Conservation (phyloP, 2,329 filamentous ascomycete species). For the Acrocalymma vagum region DNA sequence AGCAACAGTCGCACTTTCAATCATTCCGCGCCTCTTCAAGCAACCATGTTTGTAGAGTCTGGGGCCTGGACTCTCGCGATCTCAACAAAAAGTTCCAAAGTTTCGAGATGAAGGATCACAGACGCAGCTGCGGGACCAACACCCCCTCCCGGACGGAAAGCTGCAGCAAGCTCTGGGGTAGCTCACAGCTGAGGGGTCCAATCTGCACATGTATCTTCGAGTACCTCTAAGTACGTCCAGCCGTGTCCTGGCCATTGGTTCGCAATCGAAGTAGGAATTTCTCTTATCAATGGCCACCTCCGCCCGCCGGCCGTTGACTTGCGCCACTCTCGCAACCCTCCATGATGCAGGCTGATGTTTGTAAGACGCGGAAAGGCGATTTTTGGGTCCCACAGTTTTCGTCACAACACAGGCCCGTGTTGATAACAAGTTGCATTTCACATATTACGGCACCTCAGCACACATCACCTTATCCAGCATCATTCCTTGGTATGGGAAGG, state of each 20-base stretch:
- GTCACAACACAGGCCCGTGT: too few relatives aligned
- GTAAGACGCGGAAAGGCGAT: too few relatives aligned
- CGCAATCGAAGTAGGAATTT: too few relatives aligned
- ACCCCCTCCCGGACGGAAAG: conserved; percentile 7
- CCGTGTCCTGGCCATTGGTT: too few relatives aligned
- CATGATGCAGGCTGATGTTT: conserved; percentile 13
- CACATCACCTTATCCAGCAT: neutral
- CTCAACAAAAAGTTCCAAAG: conserved; percentile 31
- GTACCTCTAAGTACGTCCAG: conserved; percentile 26
- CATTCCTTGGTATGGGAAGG: too few relatives aligned
- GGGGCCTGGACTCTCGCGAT: conserved; percentile 12
- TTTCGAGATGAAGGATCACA: conserved; percentile 5
- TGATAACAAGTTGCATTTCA: conserved; percentile 18
- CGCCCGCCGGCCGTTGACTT: too few relatives aligned
- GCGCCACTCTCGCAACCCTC: conserved; percentile 10
- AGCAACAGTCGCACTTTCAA: conserved; percentile 1
- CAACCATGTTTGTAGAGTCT: too few relatives aligned
- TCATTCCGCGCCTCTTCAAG: conserved; percentile 9
- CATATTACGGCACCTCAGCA: conserved; percentile 11
- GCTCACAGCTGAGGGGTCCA: conserved; percentile 14
- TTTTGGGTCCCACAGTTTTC: too few relatives aligned
- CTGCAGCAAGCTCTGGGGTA: conserved; percentile 21
- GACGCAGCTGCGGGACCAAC: too few relatives aligned
- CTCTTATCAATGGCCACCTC: too few relatives aligned
- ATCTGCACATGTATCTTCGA: conserved; percentile 20